Evolutionary conservation across 2,329 filamentous ascomycete species (phyloP).

Genomic region (Hypoxylon sp.): DNA sequence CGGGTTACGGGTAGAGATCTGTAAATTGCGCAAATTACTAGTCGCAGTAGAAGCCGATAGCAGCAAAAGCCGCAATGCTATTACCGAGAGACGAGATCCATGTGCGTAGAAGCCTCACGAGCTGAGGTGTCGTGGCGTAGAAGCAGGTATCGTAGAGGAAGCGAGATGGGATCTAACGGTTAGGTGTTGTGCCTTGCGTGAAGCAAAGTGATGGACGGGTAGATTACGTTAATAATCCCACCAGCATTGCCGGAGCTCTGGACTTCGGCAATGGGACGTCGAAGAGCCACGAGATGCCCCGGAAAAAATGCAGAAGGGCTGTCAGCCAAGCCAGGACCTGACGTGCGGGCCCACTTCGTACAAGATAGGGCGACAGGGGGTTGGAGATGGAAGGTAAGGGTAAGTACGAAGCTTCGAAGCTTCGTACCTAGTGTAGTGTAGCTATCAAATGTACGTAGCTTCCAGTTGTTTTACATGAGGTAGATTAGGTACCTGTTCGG

Average conservation of each 20-base stretch:
- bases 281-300: constrained; percentile 19
- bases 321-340: constrained; percentile 36
- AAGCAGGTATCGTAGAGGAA: background rate
- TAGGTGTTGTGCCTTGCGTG: constrained; percentile 3
- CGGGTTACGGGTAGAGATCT: constrained; percentile 9
- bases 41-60: constrained; percentile 27
- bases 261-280: constrained; percentile 30
- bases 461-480: too few species aligned
- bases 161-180: background rate
- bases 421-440: constrained; percentile 22
- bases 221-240: constrained; percentile 39
- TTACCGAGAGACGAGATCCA: constrained; percentile 48
- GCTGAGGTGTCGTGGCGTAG: constrained; percentile 23
- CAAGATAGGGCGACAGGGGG: constrained; percentile 13
- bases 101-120: constrained; percentile 37
- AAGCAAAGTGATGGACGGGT: constrained; percentile 13
- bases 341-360: constrained; percentile 22
- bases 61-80: constrained; percentile 48
- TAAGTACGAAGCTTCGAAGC: too few species aligned
- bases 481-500: too few species aligned
- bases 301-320: constrained; percentile 33
- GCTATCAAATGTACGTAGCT: too few species aligned
- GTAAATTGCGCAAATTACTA: constrained; percentile 38
- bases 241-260: constrained; percentile 33
- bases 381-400: constrained; percentile 1